Percentiles rank a stretch among this genome's conserved stretches.
These are phyloP conservation scores for Lagenaria siceraria DNA, from an alignment of 306 rosid genomes.

Conservation along the genomic window DNA sequence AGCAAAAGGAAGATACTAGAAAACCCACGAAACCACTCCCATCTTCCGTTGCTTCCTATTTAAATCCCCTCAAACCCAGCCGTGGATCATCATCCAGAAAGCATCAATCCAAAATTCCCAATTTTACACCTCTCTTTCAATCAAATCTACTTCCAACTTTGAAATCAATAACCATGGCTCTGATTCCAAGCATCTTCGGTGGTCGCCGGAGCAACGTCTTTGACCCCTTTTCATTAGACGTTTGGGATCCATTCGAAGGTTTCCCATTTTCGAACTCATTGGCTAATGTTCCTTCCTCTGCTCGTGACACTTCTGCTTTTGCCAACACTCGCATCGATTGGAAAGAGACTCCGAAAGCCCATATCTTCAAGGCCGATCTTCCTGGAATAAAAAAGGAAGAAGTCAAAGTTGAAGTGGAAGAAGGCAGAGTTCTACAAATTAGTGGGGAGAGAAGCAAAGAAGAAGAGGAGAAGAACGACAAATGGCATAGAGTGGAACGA, in stretches of 20 bases:
- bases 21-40: background rate
- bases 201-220: constrained; percentile 15
- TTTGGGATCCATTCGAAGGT: constrained; percentile 22
- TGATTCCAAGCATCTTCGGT: constrained; percentile 18
- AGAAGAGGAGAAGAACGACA: constrained; percentile 21
- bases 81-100: background rate
- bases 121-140: background rate
- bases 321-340: constrained; percentile 25
- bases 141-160: background rate
- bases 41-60: background rate
- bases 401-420: constrained; percentile 26
- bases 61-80: background rate
- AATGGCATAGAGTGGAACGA: constrained; percentile 28
- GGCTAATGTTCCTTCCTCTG: constrained; percentile 4
- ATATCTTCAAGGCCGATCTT: constrained; percentile 25
- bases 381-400: constrained; percentile 26
- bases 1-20: background rate
- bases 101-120: background rate
- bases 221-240: constrained; percentile 18
- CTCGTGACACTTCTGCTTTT: constrained; percentile 17
- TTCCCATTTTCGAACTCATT: background rate
- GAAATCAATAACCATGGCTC: background rate
- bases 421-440: constrained; percentile 16
- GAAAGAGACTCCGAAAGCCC: constrained; percentile 29
- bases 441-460: constrained; percentile 22